Percentiles rank a stretch among this genome's conserved stretches.
Conservation (phyloP, 2,329 filamentous ascomycete genomes). For the Sordariomycetes sp. region DNA sequence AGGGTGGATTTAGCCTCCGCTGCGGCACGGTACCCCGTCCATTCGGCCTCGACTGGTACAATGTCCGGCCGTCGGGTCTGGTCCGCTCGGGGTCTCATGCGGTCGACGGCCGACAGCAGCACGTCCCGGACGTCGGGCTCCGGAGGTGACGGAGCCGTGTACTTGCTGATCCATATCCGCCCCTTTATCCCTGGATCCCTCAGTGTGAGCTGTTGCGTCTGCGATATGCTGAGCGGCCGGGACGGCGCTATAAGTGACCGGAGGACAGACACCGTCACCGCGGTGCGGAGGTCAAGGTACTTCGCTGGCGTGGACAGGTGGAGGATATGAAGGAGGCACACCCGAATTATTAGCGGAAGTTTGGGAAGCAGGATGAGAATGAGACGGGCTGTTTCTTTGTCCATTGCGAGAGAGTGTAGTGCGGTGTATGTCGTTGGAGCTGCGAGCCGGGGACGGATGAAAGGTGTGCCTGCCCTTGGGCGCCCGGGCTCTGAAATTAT, state of each 20-base stretch:
- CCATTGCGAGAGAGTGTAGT: neutral
- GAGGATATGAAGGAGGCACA: conserved; percentile 50
- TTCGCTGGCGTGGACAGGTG: conserved; percentile 55
- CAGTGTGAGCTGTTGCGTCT: conserved; percentile 48
- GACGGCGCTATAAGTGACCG: conserved; percentile 39
- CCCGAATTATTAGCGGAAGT: conserved; percentile 48
- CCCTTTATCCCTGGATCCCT: conserved; percentile 61
- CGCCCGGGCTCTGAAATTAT: no score
- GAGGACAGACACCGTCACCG: conserved; percentile 59
- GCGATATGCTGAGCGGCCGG: conserved; percentile 36
- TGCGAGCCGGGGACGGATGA: neutral
- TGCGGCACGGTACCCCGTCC: conserved; percentile 55
- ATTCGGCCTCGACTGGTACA: conserved; percentile 53
- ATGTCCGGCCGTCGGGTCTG: conserved; percentile 23
- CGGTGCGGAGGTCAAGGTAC: conserved; percentile 68
- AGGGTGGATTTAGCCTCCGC: conserved; percentile 34
- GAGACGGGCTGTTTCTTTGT: neutral
- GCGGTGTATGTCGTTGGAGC: neutral
- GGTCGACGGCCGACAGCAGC: conserved; percentile 43
- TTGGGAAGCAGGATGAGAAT: conserved; percentile 2
- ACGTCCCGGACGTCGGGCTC: conserved; percentile 41
- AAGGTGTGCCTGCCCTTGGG: neutral
- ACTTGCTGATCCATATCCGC: conserved; percentile 67
- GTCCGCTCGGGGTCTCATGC: conserved; percentile 26
- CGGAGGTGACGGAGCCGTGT: conserved; percentile 46